A percentile compares a stretch with the other conserved stretches of the same genome.
Evolutionary conservation across 169 alveolate genomes (phyloP).

Genomic region (Eimeria brunetti): DNA sequence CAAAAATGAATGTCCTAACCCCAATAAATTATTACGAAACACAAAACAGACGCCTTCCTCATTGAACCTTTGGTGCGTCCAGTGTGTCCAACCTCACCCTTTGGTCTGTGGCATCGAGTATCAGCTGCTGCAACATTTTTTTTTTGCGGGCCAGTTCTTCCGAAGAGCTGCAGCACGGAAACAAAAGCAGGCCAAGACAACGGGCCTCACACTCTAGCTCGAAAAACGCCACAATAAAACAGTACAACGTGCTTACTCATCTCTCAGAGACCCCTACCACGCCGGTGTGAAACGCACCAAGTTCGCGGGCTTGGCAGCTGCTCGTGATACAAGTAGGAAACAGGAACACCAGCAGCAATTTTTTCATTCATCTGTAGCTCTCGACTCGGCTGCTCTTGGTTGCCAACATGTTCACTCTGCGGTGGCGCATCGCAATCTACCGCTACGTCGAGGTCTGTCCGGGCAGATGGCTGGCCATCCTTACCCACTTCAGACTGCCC

Average conservation of each 20-base stretch:
- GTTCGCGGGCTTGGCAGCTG: neutral
- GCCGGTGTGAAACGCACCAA: neutral
- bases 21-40: neutral
- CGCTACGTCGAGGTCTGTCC: neutral
- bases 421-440: neutral
- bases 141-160: conserved; percentile 9
- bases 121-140: conserved; percentile 12
- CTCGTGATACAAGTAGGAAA: neutral
- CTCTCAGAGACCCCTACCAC: neutral
- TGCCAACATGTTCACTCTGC: neutral
- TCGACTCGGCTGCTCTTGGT: neutral
- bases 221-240: neutral
- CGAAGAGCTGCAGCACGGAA: conserved; percentile 33
- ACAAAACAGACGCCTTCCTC: neutral
- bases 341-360: neutral
- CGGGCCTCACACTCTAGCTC: neutral
- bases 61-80: neutral
- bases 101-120: conserved; percentile 34
- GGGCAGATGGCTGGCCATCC: neutral
- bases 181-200: neutral
- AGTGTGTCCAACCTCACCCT: conserved; percentile 21
- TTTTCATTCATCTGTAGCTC: neutral
- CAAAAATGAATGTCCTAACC: neutral
- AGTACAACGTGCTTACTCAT: neutral
- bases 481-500: neutral